Evolutionary conservation across 2,329 filamentous ascomycete genomes (phyloP), one percentile per base, ranked within the genome.

Genomic region (Apiospora saccharicola): DNA sequence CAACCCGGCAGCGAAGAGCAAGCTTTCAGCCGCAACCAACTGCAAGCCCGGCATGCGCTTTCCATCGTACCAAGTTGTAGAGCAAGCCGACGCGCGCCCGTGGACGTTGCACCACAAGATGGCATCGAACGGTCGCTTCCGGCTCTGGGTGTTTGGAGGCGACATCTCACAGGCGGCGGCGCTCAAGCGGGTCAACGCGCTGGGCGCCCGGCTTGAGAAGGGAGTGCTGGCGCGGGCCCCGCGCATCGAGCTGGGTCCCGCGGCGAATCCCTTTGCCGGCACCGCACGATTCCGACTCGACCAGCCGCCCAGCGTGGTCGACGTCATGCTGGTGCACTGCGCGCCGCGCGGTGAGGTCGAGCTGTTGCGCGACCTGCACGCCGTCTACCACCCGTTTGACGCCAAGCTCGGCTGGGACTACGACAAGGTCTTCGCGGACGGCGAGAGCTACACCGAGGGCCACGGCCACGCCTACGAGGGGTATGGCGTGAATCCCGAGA

Each of bases 301-400:
- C 26, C 83, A 87, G 75, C 83, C 81, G 8, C 76, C 78, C 10
- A 73, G 75, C 16, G 75, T 90, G 4, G 84, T 93, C 46, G 90
- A 92, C 44, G 82, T 93, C 0, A 78, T 93, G 3, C 89, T 90
- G 0, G 81, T 92, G 0, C 91, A 93, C 78, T 85, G 85, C 2
- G 83, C 88, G 0, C 84, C 83, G 34, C 83, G 90, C 47, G 78
- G 76, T 0, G 82, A 86, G 0, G 81, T 87, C 0, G 86, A 89
- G 70, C 77, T 90, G 8, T 78, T 88, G 47, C 73, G 79, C 26
- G 86, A 88, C 70, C 84, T 90, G 41, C 87, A 87, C 0, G 82
- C 85, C 1, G 80, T 86, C 0, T 84, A 88, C 51, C 84, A 84
- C 49, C 85, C 85, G 0, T 87, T 84, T 49, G 83, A 87, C 47